Conservation (phyloP, 768 basidiomycete genomes). For the Kwoniella sp. region DNA sequence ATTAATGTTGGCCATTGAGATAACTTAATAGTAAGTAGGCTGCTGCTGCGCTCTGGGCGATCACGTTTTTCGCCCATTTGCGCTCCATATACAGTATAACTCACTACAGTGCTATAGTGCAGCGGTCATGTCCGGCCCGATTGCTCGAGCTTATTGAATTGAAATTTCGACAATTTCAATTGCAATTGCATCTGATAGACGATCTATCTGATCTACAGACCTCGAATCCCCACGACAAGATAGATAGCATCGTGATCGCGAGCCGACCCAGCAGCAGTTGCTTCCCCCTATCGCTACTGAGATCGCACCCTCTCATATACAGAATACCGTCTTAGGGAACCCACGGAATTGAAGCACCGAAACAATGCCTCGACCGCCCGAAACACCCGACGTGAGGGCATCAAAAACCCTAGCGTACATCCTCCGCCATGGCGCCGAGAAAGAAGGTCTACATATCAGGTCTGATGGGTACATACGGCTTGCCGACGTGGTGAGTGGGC, state of each 20-base stretch:
- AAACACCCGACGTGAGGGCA: conserved; percentile 69
- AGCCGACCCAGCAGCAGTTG: too few species aligned
- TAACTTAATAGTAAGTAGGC: not conserved
- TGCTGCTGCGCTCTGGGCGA: not conserved
- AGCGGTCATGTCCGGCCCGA: not conserved
- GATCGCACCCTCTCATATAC: too few species aligned
- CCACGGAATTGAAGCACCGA: too few species aligned
- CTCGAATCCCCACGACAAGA: too few species aligned
- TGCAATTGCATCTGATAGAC: too few species aligned
- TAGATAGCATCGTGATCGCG: too few species aligned
- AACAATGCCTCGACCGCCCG: conserved; percentile 56
- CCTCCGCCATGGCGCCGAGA: conserved; percentile 83
- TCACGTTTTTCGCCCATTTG: not conserved
- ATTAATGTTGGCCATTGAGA: not conserved
- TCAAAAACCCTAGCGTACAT: conserved; percentile 90
- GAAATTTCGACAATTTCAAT: not conserved
- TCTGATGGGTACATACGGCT: conserved; percentile 84
- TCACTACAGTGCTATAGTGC: too few species aligned
- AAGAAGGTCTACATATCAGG: conserved; percentile 74
- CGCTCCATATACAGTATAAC: not conserved
- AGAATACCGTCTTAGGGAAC: too few species aligned
- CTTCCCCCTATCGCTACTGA: too few species aligned
- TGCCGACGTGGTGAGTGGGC: conserved; percentile 70
- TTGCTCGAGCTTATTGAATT: not conserved
- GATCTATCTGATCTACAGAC: too few species aligned